A percentile compares a stretch with the other conserved stretches of the same genome.
These are phyloP conservation scores for Mrakia frigida DNA, from an alignment of 768 basidiomycete species.

Conservation along the genomic window DNA sequence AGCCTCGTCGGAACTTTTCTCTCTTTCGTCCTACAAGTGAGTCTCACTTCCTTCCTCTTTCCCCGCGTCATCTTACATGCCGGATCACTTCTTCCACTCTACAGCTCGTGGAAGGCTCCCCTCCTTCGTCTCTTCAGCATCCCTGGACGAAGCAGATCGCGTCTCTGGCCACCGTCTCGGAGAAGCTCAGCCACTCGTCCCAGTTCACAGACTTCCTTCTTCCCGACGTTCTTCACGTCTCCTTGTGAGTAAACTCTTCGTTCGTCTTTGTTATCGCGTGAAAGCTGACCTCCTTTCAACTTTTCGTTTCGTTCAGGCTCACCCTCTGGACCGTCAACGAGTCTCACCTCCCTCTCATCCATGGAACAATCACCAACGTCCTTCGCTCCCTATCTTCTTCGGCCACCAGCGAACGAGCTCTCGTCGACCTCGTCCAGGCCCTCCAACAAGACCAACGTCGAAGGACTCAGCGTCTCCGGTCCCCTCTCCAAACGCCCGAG, in stretches of 20 bases:
- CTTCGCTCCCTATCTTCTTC: neutral
- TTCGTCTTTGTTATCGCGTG: no score
- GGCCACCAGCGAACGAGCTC: neutral
- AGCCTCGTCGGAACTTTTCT: neutral
- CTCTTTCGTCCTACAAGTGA: neutral
- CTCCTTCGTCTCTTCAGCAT: neutral
- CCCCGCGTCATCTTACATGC: no score
- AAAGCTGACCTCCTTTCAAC: neutral
- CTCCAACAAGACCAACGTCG: neutral
- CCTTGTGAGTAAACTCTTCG: neutral
- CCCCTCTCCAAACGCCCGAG: neutral
- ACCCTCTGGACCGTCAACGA: slow-evolving; percentile 1
- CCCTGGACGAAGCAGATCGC: slow-evolving; percentile 7
- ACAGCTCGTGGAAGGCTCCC: slow-evolving; percentile 7
- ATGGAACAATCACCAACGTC: neutral
- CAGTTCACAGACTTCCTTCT: neutral
- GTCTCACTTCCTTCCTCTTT: neutral
- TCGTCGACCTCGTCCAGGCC: neutral
- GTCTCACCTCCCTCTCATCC: neutral
- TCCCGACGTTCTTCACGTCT: slow-evolving; percentile 1
- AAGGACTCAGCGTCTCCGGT: neutral
- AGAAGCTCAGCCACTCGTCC: slow-evolving; percentile 13
- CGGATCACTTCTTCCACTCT: neutral
- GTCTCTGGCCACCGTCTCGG: neutral
- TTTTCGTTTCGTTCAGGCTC: neutral